Evolutionary conservation across 2,329 filamentous ascomycete genomes (phyloP), one percentile per base, ranked within the genome.

Genomic region (Nakataea oryzae): DNA sequence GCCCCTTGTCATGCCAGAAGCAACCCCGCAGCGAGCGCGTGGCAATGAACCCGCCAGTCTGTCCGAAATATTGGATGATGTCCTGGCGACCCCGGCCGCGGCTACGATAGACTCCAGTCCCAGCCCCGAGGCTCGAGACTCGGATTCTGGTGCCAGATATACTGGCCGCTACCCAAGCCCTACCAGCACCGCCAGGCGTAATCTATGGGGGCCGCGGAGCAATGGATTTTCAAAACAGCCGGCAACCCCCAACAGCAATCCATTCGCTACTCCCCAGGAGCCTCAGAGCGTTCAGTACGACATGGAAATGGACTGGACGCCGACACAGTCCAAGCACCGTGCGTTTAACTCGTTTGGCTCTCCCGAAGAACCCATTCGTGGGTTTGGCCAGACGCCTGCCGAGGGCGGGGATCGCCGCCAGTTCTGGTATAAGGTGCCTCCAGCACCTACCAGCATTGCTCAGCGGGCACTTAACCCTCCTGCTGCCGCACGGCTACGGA

Each of bases 271-370:
- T 50, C 41, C 21, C 3, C 28, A 34, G 11, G 29, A 58, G 27
- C 32, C 30, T 7, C 62, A 58, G 17, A 27, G 9, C 41, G 41
- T 50, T 9, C 41, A 76, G 11, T 75, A 80, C 62, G 76, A 75
- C 1, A 83, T 88, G 54, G 81, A 82, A 62, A 92, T 93, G 89
- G 89, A 92, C 69, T 91, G 88, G 85, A 83, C 86, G 2, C 86
- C 87, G 0, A 85, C 84, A 0, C 75, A 77, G 62, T 79, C 80
- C n/a, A 75, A 77, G 59, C 75, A 85, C 64, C 81, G 82, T 61
- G 82, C 81, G 11, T 86, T 86, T 69, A 79, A 76, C 63, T 73
- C 79, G 57, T 72, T 75, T 57, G 72, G 77, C 47, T 67, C 75
- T 21, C 71, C 75, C 55, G 73, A 71, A 60, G 67, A 73, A 63